phyloP scores from a whole-genome alignment of 306 rosid genomes.

The Cucumis melo region DNA sequence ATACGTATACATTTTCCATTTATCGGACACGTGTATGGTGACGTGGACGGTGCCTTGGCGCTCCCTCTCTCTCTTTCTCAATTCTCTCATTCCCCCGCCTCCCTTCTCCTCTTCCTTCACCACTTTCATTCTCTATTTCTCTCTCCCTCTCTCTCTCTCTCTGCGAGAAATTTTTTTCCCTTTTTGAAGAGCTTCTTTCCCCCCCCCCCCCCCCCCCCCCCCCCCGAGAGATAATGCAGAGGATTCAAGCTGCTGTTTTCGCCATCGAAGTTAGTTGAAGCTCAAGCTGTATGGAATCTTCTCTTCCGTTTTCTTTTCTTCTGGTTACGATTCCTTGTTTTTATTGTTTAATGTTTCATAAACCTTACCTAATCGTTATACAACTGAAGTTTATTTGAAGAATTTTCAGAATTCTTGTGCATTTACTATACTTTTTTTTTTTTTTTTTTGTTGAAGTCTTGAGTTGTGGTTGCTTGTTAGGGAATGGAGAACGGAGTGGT shows the following conservation, averaged over 20 bases:
- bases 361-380: not conserved
- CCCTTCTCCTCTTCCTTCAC: slow-evolving; percentile 5
- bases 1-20: slow-evolving; percentile 22
- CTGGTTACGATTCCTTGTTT: slow-evolving; percentile 6
- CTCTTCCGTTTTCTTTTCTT: not conserved
- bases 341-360: not conserved
- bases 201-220: not conserved
- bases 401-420: not conserved
- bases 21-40: slow-evolving; percentile 71
- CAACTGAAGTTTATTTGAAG: not conserved
- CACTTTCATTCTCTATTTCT: slow-evolving; percentile 14
- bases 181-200: slow-evolving; percentile 3
- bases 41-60: slow-evolving; percentile 65
- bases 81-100: slow-evolving; percentile 9
- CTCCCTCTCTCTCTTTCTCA: slow-evolving; percentile 13
- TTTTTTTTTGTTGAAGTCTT: not conserved
- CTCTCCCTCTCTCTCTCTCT: not conserved
- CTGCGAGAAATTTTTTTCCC: slow-evolving; percentile 14
- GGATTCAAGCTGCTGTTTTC: slow-evolving; percentile 8
- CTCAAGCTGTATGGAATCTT: not conserved
- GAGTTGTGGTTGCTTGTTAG: slow-evolving; percentile 11
- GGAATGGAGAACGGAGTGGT: slow-evolving; percentile 3
- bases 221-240: slow-evolving; percentile 34
- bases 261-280: slow-evolving; percentile 2
- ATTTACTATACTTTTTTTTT: not conserved